phyloP scores from a whole-genome alignment of 805 yeast genomes.

The Priceomyces castillae region DNA sequence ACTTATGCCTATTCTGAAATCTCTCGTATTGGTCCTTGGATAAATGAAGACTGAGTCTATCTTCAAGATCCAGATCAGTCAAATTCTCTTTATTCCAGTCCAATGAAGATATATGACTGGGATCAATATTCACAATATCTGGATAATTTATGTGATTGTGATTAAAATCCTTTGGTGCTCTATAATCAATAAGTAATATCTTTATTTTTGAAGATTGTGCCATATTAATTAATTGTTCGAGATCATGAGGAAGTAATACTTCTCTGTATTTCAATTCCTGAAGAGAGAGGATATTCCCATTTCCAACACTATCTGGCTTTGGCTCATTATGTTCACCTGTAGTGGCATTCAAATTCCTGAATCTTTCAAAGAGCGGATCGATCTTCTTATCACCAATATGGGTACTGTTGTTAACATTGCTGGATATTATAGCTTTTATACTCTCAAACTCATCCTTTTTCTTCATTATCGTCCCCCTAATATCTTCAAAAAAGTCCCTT shows the following conservation, averaged over 20 bases:
- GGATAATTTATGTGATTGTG: slow-evolving; percentile 59
- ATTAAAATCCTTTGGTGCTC: slow-evolving; percentile 60
- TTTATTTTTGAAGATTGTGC: slow-evolving; percentile 1
- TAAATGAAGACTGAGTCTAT: slow-evolving; percentile 52
- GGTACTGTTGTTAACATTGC: not conserved
- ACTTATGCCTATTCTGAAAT: slow-evolving; percentile 53
- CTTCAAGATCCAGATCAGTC: slow-evolving; percentile 66
- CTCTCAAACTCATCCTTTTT: slow-evolving; percentile 13
- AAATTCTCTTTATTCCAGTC: slow-evolving; percentile 30
- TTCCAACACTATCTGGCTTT: not conserved
- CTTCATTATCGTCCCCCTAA: slow-evolving; percentile 15
- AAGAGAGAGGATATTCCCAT: not conserved
- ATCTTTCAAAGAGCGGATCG: slow-evolving; percentile 27
- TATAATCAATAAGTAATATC: slow-evolving; percentile 67
- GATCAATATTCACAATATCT: slow-evolving; percentile 73
- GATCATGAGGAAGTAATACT: slow-evolving; percentile 18
- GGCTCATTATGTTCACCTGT: not conserved
- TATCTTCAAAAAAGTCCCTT: slow-evolving; percentile 15
- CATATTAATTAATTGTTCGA: slow-evolving; percentile 12
- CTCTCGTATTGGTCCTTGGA: slow-evolving; percentile 53
- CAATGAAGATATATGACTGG: slow-evolving; percentile 31
- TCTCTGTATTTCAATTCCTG: slow-evolving; percentile 14
- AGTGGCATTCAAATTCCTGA: slow-evolving; percentile 15
- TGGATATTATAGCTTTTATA: slow-evolving; percentile 1
- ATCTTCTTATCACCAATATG: slow-evolving; percentile 3